These are phyloP conservation scores for Arthonia radiata DNA, from an alignment of 495 filamentous ascomycete genomes.

Conservation along the genomic window DNA sequence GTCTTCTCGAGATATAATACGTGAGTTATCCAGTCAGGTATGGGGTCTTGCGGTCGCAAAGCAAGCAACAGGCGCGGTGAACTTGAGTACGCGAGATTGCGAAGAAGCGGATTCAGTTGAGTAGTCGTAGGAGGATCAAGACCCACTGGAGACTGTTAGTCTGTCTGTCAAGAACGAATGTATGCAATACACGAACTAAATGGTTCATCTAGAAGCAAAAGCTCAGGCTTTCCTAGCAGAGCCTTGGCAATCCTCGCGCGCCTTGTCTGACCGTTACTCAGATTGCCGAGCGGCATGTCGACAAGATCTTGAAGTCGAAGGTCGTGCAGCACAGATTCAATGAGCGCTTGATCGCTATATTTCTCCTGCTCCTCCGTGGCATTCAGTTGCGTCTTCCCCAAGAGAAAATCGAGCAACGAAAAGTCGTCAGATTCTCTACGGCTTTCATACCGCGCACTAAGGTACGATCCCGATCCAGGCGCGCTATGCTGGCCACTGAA, in stretches of 20 bases:
- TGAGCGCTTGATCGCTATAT: slow-evolving; percentile 16
- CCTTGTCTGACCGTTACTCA: slow-evolving; percentile 83
- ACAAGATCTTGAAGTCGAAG: slow-evolving; percentile 39
- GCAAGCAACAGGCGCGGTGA: slow-evolving; percentile 51
- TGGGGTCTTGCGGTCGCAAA: slow-evolving; percentile 56
- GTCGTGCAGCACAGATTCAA: slow-evolving; percentile 37
- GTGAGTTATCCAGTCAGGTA: slow-evolving; percentile 82
- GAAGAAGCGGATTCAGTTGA: slow-evolving; percentile 42
- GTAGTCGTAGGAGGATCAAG: slow-evolving; percentile 59
- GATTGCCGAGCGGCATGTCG: slow-evolving; percentile 55
- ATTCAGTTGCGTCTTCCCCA: slow-evolving; percentile 56
- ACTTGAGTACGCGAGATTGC: slow-evolving; percentile 32
- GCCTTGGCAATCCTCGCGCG: slow-evolving; percentile 72
- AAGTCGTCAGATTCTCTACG: slow-evolving; percentile 67
- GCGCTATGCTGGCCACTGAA: slow-evolving; percentile 36
- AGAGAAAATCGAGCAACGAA: slow-evolving; percentile 52
- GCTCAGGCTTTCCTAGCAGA: slow-evolving; percentile 48
- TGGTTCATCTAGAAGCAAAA: slow-evolving; percentile 75
- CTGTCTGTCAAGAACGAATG: background rate
- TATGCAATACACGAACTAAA: slow-evolving; percentile 31
- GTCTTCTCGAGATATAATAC: slow-evolving; percentile 38
- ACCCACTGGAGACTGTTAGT: slow-evolving; percentile 30
- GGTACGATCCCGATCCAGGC: slow-evolving; percentile 38
- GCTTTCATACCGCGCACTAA: slow-evolving; percentile 85
- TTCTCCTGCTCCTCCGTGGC: slow-evolving; percentile 28